phyloP scores from a whole-genome alignment of 2,329 filamentous ascomycete genomes.

The Mycosphaerella arachidis region DNA sequence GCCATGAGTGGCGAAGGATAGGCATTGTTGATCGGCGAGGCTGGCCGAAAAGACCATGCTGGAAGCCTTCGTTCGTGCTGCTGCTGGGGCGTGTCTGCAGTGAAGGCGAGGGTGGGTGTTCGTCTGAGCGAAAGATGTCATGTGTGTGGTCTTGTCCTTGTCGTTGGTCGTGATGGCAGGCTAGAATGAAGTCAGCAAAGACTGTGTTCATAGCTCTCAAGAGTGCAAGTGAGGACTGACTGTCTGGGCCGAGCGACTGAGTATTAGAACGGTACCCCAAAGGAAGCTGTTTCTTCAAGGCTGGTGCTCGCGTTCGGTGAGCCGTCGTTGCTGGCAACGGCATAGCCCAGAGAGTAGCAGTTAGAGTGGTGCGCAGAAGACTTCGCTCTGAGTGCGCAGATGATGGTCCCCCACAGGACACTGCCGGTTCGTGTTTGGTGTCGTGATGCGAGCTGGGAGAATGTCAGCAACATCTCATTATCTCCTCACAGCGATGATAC shows the following conservation, averaged over 20 bases:
- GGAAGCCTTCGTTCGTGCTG: conserved; percentile 7
- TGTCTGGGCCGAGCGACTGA: too few relatives aligned
- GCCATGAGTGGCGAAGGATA: conserved; percentile 4
- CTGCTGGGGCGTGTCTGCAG: conserved; percentile 8
- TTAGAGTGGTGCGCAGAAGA: neutral
- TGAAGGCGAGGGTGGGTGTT: conserved; percentile 9
- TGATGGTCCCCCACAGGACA: neutral
- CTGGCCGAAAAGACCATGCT: conserved; percentile 1
- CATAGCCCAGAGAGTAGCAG: conserved; percentile 14
- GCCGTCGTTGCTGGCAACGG: conserved; percentile 12
- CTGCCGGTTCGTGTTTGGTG: neutral
- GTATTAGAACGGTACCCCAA: too few relatives aligned
- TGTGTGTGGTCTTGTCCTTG: conserved; percentile 9
- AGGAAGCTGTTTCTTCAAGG: neutral
- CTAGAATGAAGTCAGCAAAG: conserved; percentile 20
- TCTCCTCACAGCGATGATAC: neutral
- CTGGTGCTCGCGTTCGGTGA: conserved; percentile 15
- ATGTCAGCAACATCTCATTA: neutral
- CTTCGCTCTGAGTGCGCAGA: neutral
- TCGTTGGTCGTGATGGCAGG: conserved; percentile 17
- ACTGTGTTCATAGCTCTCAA: too few relatives aligned
- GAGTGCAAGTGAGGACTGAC: too few relatives aligned
- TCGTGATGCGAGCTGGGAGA: neutral
- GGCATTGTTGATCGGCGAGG: neutral
- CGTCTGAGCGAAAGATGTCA: conserved; percentile 8